Conservation (phyloP, 768 basidiomycete species). For the Boletales sp. region DNA sequence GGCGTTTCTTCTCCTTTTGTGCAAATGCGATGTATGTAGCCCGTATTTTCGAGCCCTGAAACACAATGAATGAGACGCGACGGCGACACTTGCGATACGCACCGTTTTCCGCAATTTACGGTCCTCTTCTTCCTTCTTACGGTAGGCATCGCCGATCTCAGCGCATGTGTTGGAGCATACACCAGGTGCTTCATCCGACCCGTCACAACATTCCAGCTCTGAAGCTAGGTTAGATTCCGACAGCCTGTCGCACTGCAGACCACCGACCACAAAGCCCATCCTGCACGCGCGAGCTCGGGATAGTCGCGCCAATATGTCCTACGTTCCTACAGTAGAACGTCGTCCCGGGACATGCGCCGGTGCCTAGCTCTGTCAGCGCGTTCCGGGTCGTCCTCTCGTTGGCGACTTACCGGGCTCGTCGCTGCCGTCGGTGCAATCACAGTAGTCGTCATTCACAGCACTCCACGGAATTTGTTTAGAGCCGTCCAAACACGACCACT, state of each 20-base stretch:
- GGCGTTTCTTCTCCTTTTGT: slow-evolving; percentile 80
- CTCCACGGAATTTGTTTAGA: slow-evolving; percentile 74
- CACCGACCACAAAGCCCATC: slow-evolving; percentile 90
- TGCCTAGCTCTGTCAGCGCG: slow-evolving; percentile 47
- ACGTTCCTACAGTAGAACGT: slow-evolving; percentile 83
- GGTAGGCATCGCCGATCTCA: slow-evolving; percentile 67
- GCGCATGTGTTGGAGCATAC: slow-evolving; percentile 77
- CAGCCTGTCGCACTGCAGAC: background rate
- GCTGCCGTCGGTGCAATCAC: slow-evolving; percentile 92
- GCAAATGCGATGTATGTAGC: slow-evolving; percentile 85
- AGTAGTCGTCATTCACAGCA: slow-evolving; percentile 91
- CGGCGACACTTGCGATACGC: slow-evolving; percentile 19
- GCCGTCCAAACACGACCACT: slow-evolving; percentile 81
- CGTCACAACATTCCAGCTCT: slow-evolving; percentile 96
- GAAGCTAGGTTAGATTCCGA: slow-evolving; percentile 12
- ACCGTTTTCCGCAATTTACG: slow-evolving; percentile 79
- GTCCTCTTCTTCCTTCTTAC: slow-evolving; percentile 68
- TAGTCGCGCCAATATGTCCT: slow-evolving; percentile 80
- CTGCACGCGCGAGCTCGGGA: slow-evolving; percentile 79
- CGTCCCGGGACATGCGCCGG: slow-evolving; percentile 75
- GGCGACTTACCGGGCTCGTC: slow-evolving; percentile 77
- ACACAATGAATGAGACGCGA: background rate
- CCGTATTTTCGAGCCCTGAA: slow-evolving; percentile 87
- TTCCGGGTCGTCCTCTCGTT: slow-evolving; percentile 5
- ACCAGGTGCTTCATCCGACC: slow-evolving; percentile 85